Evolutionary conservation across 2,329 filamentous ascomycete species (phyloP).

Genomic region (Chaetomium globosum): DNA sequence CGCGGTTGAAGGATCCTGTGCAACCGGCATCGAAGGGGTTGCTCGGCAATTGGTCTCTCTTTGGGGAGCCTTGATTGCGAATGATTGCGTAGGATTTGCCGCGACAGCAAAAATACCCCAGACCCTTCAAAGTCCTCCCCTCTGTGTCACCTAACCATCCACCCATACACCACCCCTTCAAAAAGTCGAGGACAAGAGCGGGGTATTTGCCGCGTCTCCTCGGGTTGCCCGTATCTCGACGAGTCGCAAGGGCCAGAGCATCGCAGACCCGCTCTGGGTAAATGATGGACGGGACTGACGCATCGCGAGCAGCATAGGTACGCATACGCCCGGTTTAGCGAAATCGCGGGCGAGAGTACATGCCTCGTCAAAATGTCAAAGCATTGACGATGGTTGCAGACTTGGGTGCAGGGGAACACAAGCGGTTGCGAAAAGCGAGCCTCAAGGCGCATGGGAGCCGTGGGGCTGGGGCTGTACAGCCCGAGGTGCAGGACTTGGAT

Average conservation of each 20-base stretch:
- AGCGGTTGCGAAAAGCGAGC: slow-evolving; percentile 9
- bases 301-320: background rate
- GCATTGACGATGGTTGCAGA: background rate
- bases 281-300: background rate
- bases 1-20: slow-evolving; percentile 22
- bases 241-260: slow-evolving; percentile 21
- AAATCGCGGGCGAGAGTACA: background rate
- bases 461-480: slow-evolving; percentile 22
- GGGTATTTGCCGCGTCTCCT: slow-evolving; percentile 13
- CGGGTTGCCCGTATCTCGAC: slow-evolving; percentile 19
- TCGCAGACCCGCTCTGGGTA: slow-evolving; percentile 11
- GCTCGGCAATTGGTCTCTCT: slow-evolving; percentile 11
- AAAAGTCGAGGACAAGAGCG: background rate
- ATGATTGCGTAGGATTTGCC: background rate
- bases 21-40: slow-evolving; percentile 3
- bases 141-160: slow-evolving; percentile 17
- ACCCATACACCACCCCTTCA: background rate
- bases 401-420: background rate
- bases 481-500: slow-evolving; percentile 1
- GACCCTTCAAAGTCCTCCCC: background rate
- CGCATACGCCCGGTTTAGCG: background rate
- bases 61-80: background rate
- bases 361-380: background rate
- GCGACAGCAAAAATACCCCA: background rate
- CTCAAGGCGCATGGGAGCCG: slow-evolving; percentile 4